These are phyloP conservation scores for Trametes cinnabarina DNA, from an alignment of 768 basidiomycete genomes.

Conservation along the genomic window DNA sequence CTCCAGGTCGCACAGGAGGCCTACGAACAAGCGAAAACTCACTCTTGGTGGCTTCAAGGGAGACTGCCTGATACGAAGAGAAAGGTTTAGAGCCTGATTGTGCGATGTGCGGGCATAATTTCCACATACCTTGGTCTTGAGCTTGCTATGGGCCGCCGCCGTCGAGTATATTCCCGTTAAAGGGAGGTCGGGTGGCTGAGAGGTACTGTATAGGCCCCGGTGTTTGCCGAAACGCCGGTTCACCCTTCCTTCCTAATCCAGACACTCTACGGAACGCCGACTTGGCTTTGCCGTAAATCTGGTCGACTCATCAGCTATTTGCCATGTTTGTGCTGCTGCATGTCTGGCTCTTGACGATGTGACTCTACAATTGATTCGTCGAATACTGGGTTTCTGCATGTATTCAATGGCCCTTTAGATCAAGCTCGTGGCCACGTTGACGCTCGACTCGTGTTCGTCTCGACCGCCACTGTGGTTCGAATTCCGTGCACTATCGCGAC, in stretches of 20 bases:
- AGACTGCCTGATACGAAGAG: constrained; percentile 13
- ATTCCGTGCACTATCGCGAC: no score
- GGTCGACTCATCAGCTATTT: neutral
- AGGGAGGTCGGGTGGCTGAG: constrained; percentile 30
- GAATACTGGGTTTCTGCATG: no score
- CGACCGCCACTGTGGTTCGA: no score
- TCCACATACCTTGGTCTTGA: constrained; percentile 34
- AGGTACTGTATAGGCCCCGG: constrained; percentile 32
- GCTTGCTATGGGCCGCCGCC: constrained; percentile 32
- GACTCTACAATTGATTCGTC: no score
- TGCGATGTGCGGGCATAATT: constrained; percentile 16
- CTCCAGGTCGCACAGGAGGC: neutral
- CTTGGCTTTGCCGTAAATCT: no score
- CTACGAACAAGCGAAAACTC: constrained; percentile 12
- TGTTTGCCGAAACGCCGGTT: constrained; percentile 18
- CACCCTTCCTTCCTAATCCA: neutral
- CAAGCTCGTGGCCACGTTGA: no score
- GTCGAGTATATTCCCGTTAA: constrained; percentile 25
- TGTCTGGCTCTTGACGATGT: no score
- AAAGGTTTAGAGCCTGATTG: neutral
- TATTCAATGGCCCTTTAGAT: no score
- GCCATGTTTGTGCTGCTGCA: neutral
- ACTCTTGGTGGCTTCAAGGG: constrained; percentile 24
- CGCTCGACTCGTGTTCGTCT: no score
- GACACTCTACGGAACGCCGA: constrained; percentile 2